These are phyloP conservation scores for Kitagawia praeruptora DNA, from an alignment of 129 eudicot species.

Conservation along the genomic window DNA sequence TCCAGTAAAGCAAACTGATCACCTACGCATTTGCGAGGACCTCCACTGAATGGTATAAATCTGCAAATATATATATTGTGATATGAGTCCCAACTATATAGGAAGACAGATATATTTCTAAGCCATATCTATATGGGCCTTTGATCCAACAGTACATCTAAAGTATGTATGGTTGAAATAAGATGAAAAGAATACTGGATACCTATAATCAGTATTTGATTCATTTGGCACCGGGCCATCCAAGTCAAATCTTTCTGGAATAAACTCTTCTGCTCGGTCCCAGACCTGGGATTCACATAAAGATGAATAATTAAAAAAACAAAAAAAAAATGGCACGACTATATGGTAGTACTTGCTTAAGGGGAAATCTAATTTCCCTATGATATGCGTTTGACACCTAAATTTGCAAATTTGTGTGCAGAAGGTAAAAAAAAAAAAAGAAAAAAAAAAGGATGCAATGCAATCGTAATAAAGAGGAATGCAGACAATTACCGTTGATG, in stretches of 20 bases:
- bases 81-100: neutral
- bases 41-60: conserved; percentile 93
- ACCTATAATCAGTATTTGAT: conserved; percentile 89
- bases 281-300: conserved; percentile 46
- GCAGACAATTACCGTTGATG: conserved; percentile 51
- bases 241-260: conserved; percentile 80
- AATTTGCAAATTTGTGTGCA: neutral
- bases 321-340: neutral
- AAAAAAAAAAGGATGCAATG: neutral
- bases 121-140: neutral
- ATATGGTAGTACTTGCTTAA: neutral
- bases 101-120: neutral
- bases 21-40: conserved; percentile 95
- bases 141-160: neutral
- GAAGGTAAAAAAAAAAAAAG: neutral
- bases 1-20: conserved; percentile 95
- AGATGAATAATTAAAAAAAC: neutral
- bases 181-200: conserved; percentile 2
- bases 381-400: neutral
- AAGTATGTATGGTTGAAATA: neutral
- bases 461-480: neutral
- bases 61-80: conserved; percentile 27
- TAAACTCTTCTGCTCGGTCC: conserved; percentile 90
- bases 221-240: conserved; percentile 87
- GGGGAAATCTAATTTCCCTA: neutral